Conservation (phyloP, 208 protist species). For the Trypanosoma cruzi region DNA sequence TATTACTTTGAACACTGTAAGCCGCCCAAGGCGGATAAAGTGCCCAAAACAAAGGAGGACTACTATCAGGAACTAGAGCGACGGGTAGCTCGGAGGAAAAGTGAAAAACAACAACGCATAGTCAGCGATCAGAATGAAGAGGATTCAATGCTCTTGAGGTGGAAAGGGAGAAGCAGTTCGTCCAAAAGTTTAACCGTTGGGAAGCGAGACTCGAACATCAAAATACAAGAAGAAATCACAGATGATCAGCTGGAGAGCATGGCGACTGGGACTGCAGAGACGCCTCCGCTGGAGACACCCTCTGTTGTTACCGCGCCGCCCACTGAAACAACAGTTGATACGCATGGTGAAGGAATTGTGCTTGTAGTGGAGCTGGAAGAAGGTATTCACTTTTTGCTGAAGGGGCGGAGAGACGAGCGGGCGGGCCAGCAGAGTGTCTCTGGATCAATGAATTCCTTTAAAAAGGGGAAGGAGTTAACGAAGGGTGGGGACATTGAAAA, state of each 20-base stretch:
- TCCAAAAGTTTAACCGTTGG: not conserved
- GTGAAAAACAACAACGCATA: not conserved
- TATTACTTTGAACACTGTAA: slow-evolving; percentile 52
- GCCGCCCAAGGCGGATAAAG: not conserved
- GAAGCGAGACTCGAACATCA: not conserved
- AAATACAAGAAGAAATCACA: not conserved
- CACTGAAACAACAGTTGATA: not conserved
- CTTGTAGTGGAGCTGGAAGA: slow-evolving; percentile 8
- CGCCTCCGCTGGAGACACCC: not conserved
- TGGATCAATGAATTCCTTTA: not conserved
- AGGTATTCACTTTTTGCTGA: slow-evolving; percentile 20
- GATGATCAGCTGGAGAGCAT: not conserved
- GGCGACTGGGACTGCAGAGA: not conserved
- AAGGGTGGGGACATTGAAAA: not conserved
- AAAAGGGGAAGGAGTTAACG: slow-evolving; percentile 1
- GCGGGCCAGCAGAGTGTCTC: not conserved
- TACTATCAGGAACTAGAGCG: slow-evolving; percentile 51
- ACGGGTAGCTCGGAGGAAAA: slow-evolving; percentile 5
- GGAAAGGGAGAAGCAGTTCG: not conserved
- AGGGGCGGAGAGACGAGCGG: not conserved
- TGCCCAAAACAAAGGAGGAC: slow-evolving; percentile 38
- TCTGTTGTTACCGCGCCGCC: not conserved
- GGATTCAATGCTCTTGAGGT: not conserved
- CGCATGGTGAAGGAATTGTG: not conserved
- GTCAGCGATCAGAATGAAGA: not conserved